A percentile compares a stretch with the other conserved stretches of the same genome.
Evolutionary conservation across 805 yeast genomes (phyloP).

Genomic region (Millerago galiae): DNA sequence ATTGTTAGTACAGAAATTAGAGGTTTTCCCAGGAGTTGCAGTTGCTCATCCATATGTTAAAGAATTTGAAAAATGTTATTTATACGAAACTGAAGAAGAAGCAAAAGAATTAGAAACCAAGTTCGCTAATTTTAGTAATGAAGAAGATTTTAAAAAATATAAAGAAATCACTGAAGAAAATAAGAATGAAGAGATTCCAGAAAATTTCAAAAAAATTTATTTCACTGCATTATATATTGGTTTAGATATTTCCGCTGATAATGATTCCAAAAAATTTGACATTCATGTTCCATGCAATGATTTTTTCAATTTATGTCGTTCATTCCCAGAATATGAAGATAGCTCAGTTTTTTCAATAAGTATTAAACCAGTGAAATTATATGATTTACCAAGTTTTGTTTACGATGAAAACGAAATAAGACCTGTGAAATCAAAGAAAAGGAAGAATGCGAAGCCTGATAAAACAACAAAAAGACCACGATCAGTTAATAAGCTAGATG

Average conservation of each 20-base stretch:
- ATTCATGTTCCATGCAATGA: slow-evolving; percentile 88
- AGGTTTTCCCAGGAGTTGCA: slow-evolving; percentile 64
- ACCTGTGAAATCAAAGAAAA: slow-evolving; percentile 58
- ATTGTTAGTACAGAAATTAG: slow-evolving; percentile 76
- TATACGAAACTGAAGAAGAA: slow-evolving; percentile 46
- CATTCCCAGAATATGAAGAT: slow-evolving; percentile 64
- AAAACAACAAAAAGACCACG: slow-evolving; percentile 32
- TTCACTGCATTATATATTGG: slow-evolving; percentile 81
- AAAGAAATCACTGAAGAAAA: slow-evolving; percentile 28
- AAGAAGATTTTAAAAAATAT: slow-evolving; percentile 31
- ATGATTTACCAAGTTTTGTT: slow-evolving; percentile 81
- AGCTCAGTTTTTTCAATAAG: slow-evolving; percentile 45
- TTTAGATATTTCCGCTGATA: slow-evolving; percentile 36
- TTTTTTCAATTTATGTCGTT: slow-evolving; percentile 72
- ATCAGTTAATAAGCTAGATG: slow-evolving; percentile 13
- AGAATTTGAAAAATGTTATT: slow-evolving; percentile 53
- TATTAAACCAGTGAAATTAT: slow-evolving; percentile 66
- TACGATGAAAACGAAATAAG: slow-evolving; percentile 73
- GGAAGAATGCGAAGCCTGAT: slow-evolving; percentile 37
- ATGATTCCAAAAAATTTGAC: slow-evolving; percentile 59
- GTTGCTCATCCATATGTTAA: slow-evolving; percentile 89
- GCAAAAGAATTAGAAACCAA: slow-evolving; percentile 50
- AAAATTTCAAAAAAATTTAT: slow-evolving; percentile 37
- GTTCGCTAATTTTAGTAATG: slow-evolving; percentile 57
- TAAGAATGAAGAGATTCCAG: slow-evolving; percentile 26